Base-by-base conservation (phyloP, 768 basidiomycete species). In the Termitomyces sp. region DNA sequence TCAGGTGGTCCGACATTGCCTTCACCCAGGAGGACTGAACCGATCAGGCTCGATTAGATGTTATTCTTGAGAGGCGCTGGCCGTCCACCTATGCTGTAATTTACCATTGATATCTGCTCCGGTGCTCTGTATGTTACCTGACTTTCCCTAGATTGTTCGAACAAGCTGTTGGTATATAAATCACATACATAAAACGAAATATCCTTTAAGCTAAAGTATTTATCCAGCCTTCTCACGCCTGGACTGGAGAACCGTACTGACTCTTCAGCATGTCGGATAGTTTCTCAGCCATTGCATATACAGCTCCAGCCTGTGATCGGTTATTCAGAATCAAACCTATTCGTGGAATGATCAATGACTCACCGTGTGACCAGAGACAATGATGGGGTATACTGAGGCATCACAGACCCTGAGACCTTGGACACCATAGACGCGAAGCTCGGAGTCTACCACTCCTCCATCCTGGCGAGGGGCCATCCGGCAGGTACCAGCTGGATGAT, bases 211-310 rank as follows among this genome's bases (percentile, higher is more conserved):
- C 11, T n/a, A 27, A 29, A n/a, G n/a, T n/a, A n/a, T n/a, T n/a
- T n/a, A n/a, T n/a, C n/a, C n/a, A n/a, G 97, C 16, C 98, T 98
- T 8, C 8, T 57, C 19, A 40, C 17, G 14, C 9, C 17, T 44
- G 17, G 21, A 11, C 48, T 35, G 34, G 17, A 17, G 32, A 27
- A 38, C 53, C n/a, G 29, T 59, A 66, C 23, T 70, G 68, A 0
- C 27, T 61, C 66, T 69, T 73, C 35, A 73, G 62, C 16, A 66
- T 59, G 38, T 71, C 70, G 8, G 71, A 65, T n/a, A 71, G 46
- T 49, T 71, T 72, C 58, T 73, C 71, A 2, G 70, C 71, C 27
- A 61, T 64, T 14, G 67, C 71, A 38, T 63, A 69, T 38, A 69
- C 71, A 19, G 67, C 69, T 46, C 70, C 71, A 55, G 71, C 65